These are phyloP conservation scores for Phaseolus coccineus DNA, from an alignment of 331 rosid species.

Conservation along the genomic window DNA sequence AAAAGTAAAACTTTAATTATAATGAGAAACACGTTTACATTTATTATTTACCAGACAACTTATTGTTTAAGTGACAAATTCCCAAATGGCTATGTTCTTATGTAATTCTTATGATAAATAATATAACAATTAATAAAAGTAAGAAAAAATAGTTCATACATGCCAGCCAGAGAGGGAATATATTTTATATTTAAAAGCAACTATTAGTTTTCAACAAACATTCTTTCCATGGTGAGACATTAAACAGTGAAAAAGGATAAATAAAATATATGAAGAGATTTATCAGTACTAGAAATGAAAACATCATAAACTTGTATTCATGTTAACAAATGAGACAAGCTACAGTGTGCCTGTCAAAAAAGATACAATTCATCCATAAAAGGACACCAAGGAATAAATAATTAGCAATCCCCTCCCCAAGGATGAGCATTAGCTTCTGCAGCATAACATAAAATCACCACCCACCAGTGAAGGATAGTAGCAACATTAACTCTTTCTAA, in stretches of 20 bases:
- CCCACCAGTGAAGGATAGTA: neutral
- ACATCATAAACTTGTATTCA: neutral
- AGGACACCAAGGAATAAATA: no score
- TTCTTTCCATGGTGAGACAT: neutral
- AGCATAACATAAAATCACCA: no score
- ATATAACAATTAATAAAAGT: slow-evolving; percentile 1
- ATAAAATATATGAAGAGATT: neutral
- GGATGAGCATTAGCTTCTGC: neutral
- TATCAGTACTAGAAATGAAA: neutral
- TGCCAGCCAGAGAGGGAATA: neutral
- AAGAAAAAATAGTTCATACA: neutral
- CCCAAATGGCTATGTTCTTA: neutral
- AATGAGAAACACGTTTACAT: neutral
- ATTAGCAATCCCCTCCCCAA: no score
- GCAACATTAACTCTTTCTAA: neutral
- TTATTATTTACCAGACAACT: slow-evolving; percentile 2
- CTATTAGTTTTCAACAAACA: no score
- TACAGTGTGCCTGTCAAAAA: neutral
- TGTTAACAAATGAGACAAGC: neutral
- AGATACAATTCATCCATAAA: neutral
- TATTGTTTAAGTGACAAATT: neutral
- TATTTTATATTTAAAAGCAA: neutral
- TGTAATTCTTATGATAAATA: neutral
- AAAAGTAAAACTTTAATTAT: neutral
- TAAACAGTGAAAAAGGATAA: neutral